Percentiles rank a stretch among this genome's conserved stretches.
Evolutionary conservation across 2,329 filamentous ascomycete genomes (phyloP).

Genomic region (Fusarium xyrophilum): DNA sequence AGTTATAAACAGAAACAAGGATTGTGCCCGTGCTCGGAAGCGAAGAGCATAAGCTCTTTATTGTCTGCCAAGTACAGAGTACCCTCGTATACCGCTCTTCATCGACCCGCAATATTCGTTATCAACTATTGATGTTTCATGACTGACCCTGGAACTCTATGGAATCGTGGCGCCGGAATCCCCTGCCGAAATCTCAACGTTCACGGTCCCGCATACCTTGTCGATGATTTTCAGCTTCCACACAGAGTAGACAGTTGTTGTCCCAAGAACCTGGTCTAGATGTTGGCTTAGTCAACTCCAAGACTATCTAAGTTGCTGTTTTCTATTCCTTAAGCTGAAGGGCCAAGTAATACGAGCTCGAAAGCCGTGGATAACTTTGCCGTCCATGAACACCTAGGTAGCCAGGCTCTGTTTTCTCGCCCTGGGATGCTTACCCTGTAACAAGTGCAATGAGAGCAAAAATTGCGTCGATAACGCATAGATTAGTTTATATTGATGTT

Average conservation of each 20-base stretch:
- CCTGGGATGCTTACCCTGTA: constrained; percentile 18
- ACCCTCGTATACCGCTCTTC: constrained; percentile 25
- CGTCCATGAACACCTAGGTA: not conserved
- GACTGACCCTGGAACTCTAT: constrained; percentile 3
- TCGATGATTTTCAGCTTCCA: constrained; percentile 24
- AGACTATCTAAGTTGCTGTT: not conserved
- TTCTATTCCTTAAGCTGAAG: not conserved
- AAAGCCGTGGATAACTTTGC: not conserved
- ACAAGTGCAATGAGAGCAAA: not conserved
- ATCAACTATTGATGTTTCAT: constrained; percentile 12
- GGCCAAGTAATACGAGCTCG: not conserved
- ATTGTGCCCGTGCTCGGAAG: not conserved
- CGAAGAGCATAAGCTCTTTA: constrained; percentile 4
- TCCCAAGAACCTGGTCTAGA: constrained; percentile 7
- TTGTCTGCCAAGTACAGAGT: not conserved
- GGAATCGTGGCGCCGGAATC: constrained; percentile 26
- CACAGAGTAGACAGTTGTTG: constrained; percentile 7
- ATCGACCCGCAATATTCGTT: constrained; percentile 17
- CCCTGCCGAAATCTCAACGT: constrained; percentile 21
- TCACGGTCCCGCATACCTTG: constrained; percentile 17
- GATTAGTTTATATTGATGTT: not conserved
- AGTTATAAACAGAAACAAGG: constrained; percentile 12
- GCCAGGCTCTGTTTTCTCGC: not conserved
- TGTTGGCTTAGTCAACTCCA: constrained; percentile 10
- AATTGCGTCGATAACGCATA: not conserved